Evolutionary conservation across 2,329 filamentous ascomycete species (phyloP).

Genomic region (Ophiostoma perfectum): DNA sequence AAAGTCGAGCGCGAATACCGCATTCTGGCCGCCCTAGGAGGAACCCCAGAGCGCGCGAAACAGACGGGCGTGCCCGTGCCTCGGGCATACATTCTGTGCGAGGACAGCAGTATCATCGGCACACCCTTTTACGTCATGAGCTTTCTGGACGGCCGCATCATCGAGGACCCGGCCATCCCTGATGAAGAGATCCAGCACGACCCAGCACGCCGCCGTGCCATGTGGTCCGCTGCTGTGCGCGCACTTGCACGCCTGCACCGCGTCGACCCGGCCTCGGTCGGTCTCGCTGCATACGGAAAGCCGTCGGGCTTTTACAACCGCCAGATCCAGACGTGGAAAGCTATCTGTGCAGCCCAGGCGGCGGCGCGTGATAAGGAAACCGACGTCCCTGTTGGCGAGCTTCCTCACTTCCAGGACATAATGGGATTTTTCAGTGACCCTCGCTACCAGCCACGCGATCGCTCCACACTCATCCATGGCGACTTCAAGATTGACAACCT

Average conservation of each 20-base stretch:
- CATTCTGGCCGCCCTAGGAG: slow-evolving; percentile 75
- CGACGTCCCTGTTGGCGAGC: slow-evolving; percentile 66
- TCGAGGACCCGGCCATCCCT: slow-evolving; percentile 81
- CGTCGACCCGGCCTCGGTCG: slow-evolving; percentile 60
- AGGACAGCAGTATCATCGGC: slow-evolving; percentile 72
- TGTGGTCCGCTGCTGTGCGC: slow-evolving; percentile 81
- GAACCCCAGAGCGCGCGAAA: slow-evolving; percentile 22
- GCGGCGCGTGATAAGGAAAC: slow-evolving; percentile 71
- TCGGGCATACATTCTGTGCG: slow-evolving; percentile 75
- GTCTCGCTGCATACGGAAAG: slow-evolving; percentile 68
- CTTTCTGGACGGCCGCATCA: slow-evolving; percentile 88
- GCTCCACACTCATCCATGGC: slow-evolving; percentile 77
- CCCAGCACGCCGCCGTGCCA: slow-evolving; percentile 52
- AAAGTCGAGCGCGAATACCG: slow-evolving; percentile 94
- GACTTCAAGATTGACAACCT: slow-evolving; percentile 96
- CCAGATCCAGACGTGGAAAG: slow-evolving; percentile 76
- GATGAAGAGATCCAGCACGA: slow-evolving; percentile 41
- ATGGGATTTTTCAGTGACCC: slow-evolving; percentile 70
- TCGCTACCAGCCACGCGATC: slow-evolving; percentile 66
- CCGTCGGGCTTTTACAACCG: slow-evolving; percentile 73
- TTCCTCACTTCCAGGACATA: slow-evolving; percentile 79
- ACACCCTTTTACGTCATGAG: slow-evolving; percentile 98
- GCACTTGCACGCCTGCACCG: slow-evolving; percentile 83
- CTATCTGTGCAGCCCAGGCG: slow-evolving; percentile 74
- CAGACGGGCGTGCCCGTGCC: slow-evolving; percentile 79